Evolutionary conservation across 768 basidiomycete genomes (phyloP), one percentile per base, ranked within the genome.

Genomic region (Neoboletus subvelutipes): DNA sequence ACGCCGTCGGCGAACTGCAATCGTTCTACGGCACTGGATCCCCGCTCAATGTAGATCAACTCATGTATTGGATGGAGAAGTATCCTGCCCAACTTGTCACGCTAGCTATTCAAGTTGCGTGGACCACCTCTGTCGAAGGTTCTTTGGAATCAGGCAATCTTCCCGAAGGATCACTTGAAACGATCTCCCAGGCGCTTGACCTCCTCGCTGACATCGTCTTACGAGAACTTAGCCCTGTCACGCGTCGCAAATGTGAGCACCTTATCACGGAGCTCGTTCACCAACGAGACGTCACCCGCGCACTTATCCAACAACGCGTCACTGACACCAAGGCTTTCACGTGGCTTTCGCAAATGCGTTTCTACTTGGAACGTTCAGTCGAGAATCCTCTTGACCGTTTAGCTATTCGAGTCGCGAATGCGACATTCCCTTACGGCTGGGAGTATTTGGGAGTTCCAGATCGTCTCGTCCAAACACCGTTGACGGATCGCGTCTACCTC

Each of bases 311-410:
- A 56, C 83, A 86, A 64, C 74, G 78, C 29, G 80, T 90, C 15
- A 54, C 75, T 4, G 88, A 92, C 59, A 71, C 83, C 55, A 85
- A 83, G 63, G 81, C 81, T 45, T 99, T 98, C 72, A 83, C 85
- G 2, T 99, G 97, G 97, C 76, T 98, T 15, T 96, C 92, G 65
- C 94, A 98, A 68, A 98, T 99, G 97, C 90, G 97, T 10, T 99
- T 94, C 77, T 98, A 98, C 71, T 82, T 97, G 34, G 88, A 95
- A 65, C 77, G 79, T 17, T 67, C 77, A 0, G 70, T 80, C n/a
- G 83, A 86, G 45, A 87, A 90, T 58, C 88, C 94, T 3, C 77
- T 97, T 45, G 87, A 95, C 39, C 79, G 92, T 34, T 78, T 98
- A 39, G 75, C 81, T 18, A 89, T 98, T 61, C 84, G 82, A 57